Percentiles rank a stretch among this genome's conserved stretches.
Conservation (phyloP, 2,329 filamentous ascomycete species). For the Phyllosticta citribraziliensis region DNA sequence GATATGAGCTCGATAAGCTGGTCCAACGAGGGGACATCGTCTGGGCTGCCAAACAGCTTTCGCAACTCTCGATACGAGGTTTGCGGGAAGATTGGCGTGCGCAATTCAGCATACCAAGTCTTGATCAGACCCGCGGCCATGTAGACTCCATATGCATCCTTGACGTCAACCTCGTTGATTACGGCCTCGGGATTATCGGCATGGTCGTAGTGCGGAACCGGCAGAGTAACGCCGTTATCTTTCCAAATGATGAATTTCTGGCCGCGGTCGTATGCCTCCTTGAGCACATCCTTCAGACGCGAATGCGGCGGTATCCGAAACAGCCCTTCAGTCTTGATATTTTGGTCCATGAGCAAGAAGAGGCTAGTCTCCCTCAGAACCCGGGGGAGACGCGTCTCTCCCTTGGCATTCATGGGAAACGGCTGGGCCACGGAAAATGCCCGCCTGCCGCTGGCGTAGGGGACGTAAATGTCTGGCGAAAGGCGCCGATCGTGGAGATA, state of each 20-base stretch:
- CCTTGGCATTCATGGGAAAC: slow-evolving; percentile 35
- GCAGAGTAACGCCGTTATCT: slow-evolving; percentile 28
- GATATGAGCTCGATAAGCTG: slow-evolving; percentile 37
- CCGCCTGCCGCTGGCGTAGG: slow-evolving; percentile 35
- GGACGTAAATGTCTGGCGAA: slow-evolving; percentile 36
- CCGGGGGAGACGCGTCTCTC: slow-evolving; percentile 39
- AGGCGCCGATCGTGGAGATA: slow-evolving; percentile 46
- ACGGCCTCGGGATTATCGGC: slow-evolving; percentile 30
- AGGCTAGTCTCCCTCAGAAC: slow-evolving; percentile 44
- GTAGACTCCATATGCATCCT: slow-evolving; percentile 44
- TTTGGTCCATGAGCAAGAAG: slow-evolving; percentile 40
- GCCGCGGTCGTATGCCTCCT: slow-evolving; percentile 46
- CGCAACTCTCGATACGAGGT: slow-evolving; percentile 39
- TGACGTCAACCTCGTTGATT: slow-evolving; percentile 36
- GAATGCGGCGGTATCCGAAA: slow-evolving; percentile 45
- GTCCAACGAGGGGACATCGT: slow-evolving; percentile 31
- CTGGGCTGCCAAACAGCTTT: slow-evolving; percentile 30
- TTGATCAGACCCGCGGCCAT: slow-evolving; percentile 46
- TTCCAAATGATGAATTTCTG: slow-evolving; percentile 47
- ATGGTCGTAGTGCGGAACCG: slow-evolving; percentile 22
- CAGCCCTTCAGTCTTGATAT: slow-evolving; percentile 41
- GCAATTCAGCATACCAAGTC: slow-evolving; percentile 45
- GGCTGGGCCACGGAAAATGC: slow-evolving; percentile 40
- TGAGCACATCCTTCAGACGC: slow-evolving; percentile 39
- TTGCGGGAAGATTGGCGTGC: slow-evolving; percentile 42